These are phyloP conservation scores for Amanita pallidorosea DNA, from an alignment of 768 basidiomycete genomes.

Conservation along the genomic window DNA sequence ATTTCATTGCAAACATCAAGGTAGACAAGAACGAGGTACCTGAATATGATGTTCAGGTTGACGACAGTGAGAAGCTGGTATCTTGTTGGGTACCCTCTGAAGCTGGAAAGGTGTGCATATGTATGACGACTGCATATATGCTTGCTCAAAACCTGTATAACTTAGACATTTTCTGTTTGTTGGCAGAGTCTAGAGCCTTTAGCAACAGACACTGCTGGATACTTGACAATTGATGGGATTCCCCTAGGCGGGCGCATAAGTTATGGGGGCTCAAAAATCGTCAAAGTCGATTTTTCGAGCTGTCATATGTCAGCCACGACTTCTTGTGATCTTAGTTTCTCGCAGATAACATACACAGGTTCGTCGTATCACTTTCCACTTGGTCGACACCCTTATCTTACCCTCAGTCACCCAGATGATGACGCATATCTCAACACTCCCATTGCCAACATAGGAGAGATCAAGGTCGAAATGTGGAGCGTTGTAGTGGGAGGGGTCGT, in stretches of 20 bases:
- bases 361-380: background rate
- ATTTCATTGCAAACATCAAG: background rate
- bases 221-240: constrained; percentile 1
- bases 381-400: background rate
- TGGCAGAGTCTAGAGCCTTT: background rate
- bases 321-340: constrained; percentile 1
- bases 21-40: background rate
- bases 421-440: constrained; percentile 10
- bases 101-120: constrained; percentile 5
- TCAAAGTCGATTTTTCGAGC: background rate
- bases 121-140: background rate
- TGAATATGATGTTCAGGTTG: constrained; percentile 3
- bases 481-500: background rate
- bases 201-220: background rate
- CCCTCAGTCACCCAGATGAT: constrained; percentile 11
- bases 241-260: background rate
- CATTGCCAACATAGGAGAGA: constrained; percentile 9
- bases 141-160: background rate
- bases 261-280: background rate
- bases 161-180: constrained; percentile 3
- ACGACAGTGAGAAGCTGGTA: constrained; percentile 4
- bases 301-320: constrained; percentile 1
- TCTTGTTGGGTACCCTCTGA: constrained; percentile 11
- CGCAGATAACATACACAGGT: constrained; percentile 8
- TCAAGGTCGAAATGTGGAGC: constrained; percentile 5